A percentile compares a stretch with the other conserved stretches of the same genome.
Evolutionary conservation across 768 basidiomycete genomes (phyloP).

Genomic region (Suillus discolor): DNA sequence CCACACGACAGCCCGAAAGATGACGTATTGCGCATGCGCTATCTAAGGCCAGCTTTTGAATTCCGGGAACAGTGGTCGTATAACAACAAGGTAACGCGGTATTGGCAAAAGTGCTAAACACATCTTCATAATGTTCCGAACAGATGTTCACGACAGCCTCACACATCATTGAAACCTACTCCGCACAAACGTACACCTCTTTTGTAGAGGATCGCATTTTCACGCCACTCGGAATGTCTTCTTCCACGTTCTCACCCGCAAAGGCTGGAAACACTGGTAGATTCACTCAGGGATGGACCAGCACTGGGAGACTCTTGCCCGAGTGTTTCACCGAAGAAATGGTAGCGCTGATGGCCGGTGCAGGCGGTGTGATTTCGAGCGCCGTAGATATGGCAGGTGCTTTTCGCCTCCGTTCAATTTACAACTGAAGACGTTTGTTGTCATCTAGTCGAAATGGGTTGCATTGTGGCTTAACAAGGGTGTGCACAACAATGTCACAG

Average conservation of each 20-base stretch:
- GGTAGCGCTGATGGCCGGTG: conserved; percentile 33
- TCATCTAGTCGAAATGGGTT: conserved; percentile 42
- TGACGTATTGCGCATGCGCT: conserved; percentile 24
- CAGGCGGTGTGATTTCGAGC: conserved; percentile 47
- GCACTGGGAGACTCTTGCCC: conserved; percentile 35
- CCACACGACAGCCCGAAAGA: conserved; percentile 29
- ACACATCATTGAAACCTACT: conserved; percentile 37
- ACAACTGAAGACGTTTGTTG: neutral
- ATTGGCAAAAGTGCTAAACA: neutral
- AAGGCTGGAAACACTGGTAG: conserved; percentile 36
- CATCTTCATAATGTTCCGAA: neutral
- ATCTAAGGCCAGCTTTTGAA: conserved; percentile 36
- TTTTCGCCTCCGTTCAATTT: too few species aligned
- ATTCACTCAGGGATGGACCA: conserved; percentile 36
- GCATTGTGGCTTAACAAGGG: conserved; percentile 37
- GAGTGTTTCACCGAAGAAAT: conserved; percentile 31
- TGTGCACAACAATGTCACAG: conserved; percentile 27
- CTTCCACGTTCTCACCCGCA: conserved; percentile 39
- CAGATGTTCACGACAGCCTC: conserved; percentile 43
- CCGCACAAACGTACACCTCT: conserved; percentile 35
- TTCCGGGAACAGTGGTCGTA: conserved; percentile 41
- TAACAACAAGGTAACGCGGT: conserved; percentile 37
- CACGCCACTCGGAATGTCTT: conserved; percentile 40
- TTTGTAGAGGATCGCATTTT: conserved; percentile 48
- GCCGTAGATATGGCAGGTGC: conserved; percentile 43